Percentiles rank a stretch among this genome's conserved stretches.
phyloP scores from a whole-genome alignment of 371 early-diverging fungal genomes.

The Lichtheimia ramosa region DNA sequence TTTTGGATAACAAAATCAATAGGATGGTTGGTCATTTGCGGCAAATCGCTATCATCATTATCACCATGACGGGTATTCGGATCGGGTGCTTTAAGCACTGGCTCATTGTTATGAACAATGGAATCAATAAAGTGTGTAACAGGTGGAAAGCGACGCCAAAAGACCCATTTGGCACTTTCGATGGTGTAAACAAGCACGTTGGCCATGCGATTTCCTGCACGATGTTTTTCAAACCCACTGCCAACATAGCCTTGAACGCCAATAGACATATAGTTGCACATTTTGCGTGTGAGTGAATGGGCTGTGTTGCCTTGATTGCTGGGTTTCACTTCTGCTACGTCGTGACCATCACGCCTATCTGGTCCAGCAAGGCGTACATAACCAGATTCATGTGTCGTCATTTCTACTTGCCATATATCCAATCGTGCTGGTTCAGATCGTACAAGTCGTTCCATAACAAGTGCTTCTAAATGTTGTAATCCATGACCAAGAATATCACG shows the following conservation, averaged over 20 bases:
- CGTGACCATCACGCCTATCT: conserved; percentile 19
- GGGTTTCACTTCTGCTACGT: conserved; percentile 13
- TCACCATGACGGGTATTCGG: neutral
- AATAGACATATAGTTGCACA: conserved; percentile 62
- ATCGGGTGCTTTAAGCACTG: conserved; percentile 14
- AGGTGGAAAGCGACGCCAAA: conserved; percentile 52
- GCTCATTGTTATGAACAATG: conserved; percentile 23
- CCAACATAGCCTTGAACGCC: conserved; percentile 70
- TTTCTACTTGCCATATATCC: conserved; percentile 61
- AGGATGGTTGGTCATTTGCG: conserved; percentile 24
- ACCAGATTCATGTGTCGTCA: conserved; percentile 49
- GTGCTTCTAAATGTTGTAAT: conserved; percentile 41
- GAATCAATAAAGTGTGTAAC: conserved; percentile 50
- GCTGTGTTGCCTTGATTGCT: neutral
- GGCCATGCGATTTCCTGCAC: conserved; percentile 55
- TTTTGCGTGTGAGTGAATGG: conserved; percentile 33
- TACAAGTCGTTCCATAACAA: conserved; percentile 48
- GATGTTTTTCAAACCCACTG: conserved; percentile 59
- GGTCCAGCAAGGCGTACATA: conserved; percentile 43
- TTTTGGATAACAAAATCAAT: conserved; percentile 52
- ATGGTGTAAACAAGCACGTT: conserved; percentile 57
- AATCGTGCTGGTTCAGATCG: conserved; percentile 56
- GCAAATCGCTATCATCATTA: conserved; percentile 1
- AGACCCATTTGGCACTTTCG: conserved; percentile 63
- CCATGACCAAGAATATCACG: conserved; percentile 49